Base-by-base conservation (phyloP, 768 basidiomycete species). In the Tylopilus cervinicoccineus region DNA sequence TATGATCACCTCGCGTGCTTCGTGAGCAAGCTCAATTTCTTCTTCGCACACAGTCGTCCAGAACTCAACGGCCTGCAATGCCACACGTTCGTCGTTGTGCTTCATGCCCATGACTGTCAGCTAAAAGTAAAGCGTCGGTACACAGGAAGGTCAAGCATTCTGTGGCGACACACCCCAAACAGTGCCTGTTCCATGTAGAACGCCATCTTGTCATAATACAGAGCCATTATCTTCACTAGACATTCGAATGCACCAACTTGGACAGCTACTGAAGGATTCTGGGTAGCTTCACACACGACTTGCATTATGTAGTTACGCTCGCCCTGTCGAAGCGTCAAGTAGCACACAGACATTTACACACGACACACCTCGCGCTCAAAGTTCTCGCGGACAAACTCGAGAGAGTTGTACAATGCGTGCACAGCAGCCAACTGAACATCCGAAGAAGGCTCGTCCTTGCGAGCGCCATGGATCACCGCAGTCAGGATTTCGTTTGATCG, bases 261-360 rank as follows among this genome's bases (percentile, higher is more conserved):
- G 29, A 98, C 93, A 29, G 77, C 68, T 3, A 87, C 81, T 2
- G 83, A 70, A 1, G 78, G 51, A 58, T 85, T 93, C 67, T 98
- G 96, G 0, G 96, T 98, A 0, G 95, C 95, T 64, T 98, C 96
- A 65, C 96, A 99, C 16, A 98, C 90, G 36, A 98, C 93, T 73
- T 99, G 96, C 96, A 99, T 99, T 69, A 99, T 98, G 73, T 96
- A 98, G 71, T 98, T 99, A 40, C 96, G 83, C 69, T 99, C 96
- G 57, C 96, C 96, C 93, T 98, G 62, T 12, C 50, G 22, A 44
- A 29, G 44, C 28, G 34, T 38, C 39, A 33, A 51, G 54, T 28
- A 39, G 41, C 26, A 43, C 39, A 19, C 9, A 38, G 34, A 32
- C 10, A 33, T 22, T 45, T 22, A 45, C 24, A 53, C 47, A 26